Evolutionary conservation across 495 filamentous ascomycete genomes (phyloP).

Genomic region (Aspergillus homomorphus): DNA sequence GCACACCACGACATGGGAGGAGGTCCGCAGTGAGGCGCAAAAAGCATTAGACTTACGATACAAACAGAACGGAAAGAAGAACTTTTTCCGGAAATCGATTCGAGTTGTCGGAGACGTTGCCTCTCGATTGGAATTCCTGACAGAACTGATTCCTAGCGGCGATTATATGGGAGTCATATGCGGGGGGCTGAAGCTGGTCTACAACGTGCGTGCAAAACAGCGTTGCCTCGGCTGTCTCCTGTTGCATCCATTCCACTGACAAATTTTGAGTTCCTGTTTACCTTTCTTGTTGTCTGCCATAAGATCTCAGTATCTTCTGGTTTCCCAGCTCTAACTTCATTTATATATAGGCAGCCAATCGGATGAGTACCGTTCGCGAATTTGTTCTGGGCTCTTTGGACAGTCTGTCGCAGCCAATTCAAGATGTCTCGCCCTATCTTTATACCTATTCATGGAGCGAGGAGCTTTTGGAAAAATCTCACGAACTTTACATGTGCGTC

Average conservation of each 20-base stretch:
- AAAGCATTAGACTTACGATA: too few species aligned
- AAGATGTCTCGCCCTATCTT: neutral
- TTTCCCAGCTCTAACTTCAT: too few species aligned
- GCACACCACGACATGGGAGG: too few species aligned
- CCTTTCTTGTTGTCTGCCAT: too few species aligned
- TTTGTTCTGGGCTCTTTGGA: neutral
- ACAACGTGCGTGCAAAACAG: neutral
- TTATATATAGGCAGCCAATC: neutral
- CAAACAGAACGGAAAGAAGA: too few species aligned
- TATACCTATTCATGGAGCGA: neutral
- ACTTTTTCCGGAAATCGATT: neutral
- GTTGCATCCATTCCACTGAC: too few species aligned
- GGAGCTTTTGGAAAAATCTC: neutral
- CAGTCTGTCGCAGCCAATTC: neutral
- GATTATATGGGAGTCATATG: neutral
- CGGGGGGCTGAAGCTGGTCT: neutral
- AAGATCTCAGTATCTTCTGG: too few species aligned
- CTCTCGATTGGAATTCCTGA: neutral
- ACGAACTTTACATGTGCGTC: neutral
- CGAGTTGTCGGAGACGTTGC: neutral
- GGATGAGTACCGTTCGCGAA: neutral
- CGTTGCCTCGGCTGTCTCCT: too few species aligned
- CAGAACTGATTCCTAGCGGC: neutral
- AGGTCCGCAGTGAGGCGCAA: too few species aligned
- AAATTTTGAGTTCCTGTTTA: too few species aligned